Evolutionary conservation across 106 monocot species (phyloP).

Genomic region (Acorus gramineus): DNA sequence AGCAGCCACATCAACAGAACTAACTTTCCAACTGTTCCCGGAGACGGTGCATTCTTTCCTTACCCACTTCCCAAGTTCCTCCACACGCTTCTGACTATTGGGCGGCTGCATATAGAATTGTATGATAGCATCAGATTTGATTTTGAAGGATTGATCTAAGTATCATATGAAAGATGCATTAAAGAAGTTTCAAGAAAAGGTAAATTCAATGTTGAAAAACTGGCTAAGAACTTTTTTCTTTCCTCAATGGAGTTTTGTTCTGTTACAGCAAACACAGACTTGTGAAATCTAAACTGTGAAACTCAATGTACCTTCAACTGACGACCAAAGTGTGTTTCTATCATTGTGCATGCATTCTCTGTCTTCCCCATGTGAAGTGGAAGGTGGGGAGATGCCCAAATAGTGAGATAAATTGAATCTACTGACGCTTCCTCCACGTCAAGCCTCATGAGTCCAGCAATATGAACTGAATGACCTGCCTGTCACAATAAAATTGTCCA

Average conservation of each 20-base stretch:
- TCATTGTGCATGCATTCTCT: constrained; percentile 52
- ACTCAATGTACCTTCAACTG: constrained; percentile 56
- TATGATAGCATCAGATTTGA: no score
- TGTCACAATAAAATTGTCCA: constrained; percentile 11
- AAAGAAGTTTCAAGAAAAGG: no score
- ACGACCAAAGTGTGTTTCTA: constrained; percentile 73
- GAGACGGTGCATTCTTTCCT: constrained; percentile 54
- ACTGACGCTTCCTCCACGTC: constrained; percentile 70
- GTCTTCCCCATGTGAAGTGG: constrained; percentile 96
- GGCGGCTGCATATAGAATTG: constrained; percentile 61
- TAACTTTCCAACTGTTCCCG: constrained; percentile 74
- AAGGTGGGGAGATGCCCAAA: constrained; percentile 87
- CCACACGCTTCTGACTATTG: constrained; percentile 55
- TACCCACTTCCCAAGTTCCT: constrained; percentile 75
- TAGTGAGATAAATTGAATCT: constrained; percentile 64
- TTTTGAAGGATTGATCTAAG: no score
- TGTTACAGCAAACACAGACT: no score
- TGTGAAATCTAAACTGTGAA: not conserved
- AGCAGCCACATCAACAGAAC: constrained; percentile 66
- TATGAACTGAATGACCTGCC: constrained; percentile 74
- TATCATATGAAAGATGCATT: no score
- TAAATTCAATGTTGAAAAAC: no score
- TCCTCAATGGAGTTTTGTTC: no score
- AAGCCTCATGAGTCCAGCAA: constrained; percentile 81
- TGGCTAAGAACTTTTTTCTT: no score